A percentile compares a stretch with the other conserved stretches of the same genome.
Conservation (phyloP, 2,329 filamentous ascomycete species). For the Lachnellula subtilissima region DNA sequence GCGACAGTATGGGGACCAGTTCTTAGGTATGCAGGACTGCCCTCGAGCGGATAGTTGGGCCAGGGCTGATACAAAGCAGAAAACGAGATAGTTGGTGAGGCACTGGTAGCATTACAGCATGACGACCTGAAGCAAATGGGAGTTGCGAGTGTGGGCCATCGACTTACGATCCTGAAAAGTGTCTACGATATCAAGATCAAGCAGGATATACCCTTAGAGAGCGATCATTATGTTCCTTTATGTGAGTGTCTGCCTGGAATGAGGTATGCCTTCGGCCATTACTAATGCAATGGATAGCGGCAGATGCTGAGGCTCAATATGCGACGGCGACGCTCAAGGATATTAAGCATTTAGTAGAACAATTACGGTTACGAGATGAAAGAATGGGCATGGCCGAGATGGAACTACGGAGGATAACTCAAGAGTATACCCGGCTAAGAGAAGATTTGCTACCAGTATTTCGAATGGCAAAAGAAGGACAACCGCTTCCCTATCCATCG, state of each 20-base stretch:
- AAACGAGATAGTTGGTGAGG: constrained; percentile 91
- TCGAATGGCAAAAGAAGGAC: constrained; percentile 85
- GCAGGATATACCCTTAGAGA: constrained; percentile 85
- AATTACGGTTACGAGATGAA: constrained; percentile 84
- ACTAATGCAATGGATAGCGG: constrained; percentile 53
- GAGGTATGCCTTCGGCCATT: background rate
- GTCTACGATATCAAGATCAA: constrained; percentile 96
- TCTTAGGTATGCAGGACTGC: constrained; percentile 61
- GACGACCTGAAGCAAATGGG: constrained; percentile 95
- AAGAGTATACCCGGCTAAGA: constrained; percentile 82
- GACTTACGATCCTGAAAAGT: constrained; percentile 88
- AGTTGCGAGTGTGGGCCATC: constrained; percentile 86
- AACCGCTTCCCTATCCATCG: constrained; percentile 64
- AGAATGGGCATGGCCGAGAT: constrained; percentile 78
- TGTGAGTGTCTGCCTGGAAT: constrained; percentile 53
- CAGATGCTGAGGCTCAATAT: constrained; percentile 81
- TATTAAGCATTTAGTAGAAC: constrained; percentile 83
- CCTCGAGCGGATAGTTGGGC: constrained; percentile 1
- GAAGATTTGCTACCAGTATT: constrained; percentile 90
- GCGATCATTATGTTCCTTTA: constrained; percentile 87
- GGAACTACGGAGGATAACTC: constrained; percentile 75
- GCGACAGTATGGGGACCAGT: constrained; percentile 74
- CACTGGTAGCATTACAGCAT: constrained; percentile 80
- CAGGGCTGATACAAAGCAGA: constrained; percentile 50
- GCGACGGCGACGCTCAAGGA: constrained; percentile 88